A percentile compares a stretch with the other conserved stretches of the same genome.
Evolutionary conservation across 2,329 filamentous ascomycete species (phyloP).

Genomic region (Xylariaceae sp.): DNA sequence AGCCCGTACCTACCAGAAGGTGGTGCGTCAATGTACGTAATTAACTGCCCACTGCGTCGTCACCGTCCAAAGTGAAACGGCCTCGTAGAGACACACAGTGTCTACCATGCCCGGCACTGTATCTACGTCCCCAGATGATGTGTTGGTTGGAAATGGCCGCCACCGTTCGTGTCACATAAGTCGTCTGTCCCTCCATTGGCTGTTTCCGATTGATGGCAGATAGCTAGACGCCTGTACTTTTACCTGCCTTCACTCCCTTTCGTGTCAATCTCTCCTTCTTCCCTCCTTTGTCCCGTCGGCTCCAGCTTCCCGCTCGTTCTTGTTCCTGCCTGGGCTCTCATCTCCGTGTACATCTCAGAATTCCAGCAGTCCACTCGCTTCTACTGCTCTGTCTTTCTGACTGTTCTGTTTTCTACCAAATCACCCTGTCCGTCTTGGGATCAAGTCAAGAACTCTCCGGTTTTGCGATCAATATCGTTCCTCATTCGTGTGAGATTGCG

Average conservation of each 20-base stretch:
- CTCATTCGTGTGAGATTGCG: conserved; percentile 8
- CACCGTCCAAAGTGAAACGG: too few species aligned
- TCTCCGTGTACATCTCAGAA: conserved; percentile 19
- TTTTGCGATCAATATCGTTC: neutral
- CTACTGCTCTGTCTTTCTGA: conserved; percentile 23
- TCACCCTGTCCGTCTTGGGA: too few species aligned
- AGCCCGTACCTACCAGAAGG: too few species aligned
- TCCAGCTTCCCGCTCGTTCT: conserved; percentile 22
- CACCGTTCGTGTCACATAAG: neutral
- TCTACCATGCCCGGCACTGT: neutral
- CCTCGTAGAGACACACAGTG: neutral
- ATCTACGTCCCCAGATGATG: neutral
- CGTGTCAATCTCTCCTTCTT: conserved; percentile 7
- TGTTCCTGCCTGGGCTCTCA: conserved; percentile 5
- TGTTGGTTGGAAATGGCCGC: neutral
- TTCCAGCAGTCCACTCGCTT: conserved; percentile 31
- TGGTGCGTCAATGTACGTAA: too few species aligned
- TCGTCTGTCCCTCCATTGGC: neutral
- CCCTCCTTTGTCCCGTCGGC: neutral
- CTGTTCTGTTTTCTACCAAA: conserved; percentile 13
- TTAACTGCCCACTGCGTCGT: too few species aligned
- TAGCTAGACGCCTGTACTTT: neutral
- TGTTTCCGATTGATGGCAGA: neutral
- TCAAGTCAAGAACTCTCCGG: neutral
- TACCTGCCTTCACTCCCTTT: conserved; percentile 1